Evolutionary conservation across 2,329 filamentous ascomycete species (phyloP), one percentile per base, ranked within the genome.

Genomic region (Aspergillus uvarum): DNA sequence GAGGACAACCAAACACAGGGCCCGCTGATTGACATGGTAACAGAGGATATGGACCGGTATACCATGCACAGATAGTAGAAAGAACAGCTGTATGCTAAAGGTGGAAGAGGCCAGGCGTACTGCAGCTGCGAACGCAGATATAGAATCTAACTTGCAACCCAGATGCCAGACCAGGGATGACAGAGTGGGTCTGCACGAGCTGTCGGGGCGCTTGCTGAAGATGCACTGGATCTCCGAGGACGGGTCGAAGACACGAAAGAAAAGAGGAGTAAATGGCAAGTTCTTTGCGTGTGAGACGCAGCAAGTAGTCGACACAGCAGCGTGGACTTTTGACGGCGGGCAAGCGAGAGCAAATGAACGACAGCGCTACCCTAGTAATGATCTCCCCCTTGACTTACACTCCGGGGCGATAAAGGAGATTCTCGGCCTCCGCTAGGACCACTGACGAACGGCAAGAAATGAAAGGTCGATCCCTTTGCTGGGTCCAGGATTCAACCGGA

Each of bases 1-100:
- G 72, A 69, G 48, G 72, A 67, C 58, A 73, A 63, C 72, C 72
- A 75, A 56, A 72, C 69, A 65, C 72, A 74, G 65, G 72, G 74
- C 51, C 73, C 74, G 52, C 68, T 74, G 64, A 70, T 73, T 66
- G 74, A 74, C 68, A 74, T 74, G 69, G 61, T 74, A 70, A 56
- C 38, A 44, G 16, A 44, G 16, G 14, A 63, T 11, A 50, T 52
- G 48, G 35, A 44, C 38, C 55, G 26, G 52, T 65, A 61, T 47
- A 62, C 61, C 63, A 63, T 63, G 48, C 47, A 62, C 29, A 24
- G 55, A 32, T 47, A 38, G 11, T 21, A 51, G 44, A 52, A 57
- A 49, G 52, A 16, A n/a, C 21, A 47, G 35, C 31, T 42, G 31
- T 31, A 50, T 32, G 42, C 47, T 21, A n/a, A 51, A 47, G 42